phyloP scores from a whole-genome alignment of 768 basidiomycete genomes.

The Xerocomellus amylosporus region DNA sequence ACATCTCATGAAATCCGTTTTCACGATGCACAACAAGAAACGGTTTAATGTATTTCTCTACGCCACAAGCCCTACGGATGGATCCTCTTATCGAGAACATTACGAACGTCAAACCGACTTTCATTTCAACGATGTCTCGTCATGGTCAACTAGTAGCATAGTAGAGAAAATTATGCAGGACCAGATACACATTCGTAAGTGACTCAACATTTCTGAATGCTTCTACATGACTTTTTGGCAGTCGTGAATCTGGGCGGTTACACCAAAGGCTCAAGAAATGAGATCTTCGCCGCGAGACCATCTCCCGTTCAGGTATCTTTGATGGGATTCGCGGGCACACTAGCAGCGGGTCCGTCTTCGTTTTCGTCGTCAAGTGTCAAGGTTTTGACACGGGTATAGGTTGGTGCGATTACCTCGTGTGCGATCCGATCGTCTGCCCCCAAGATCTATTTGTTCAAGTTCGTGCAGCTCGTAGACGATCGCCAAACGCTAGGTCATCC shows the following conservation, averaged over 20 bases:
- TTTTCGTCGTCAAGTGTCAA: background rate
- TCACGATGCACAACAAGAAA: constrained; percentile 40
- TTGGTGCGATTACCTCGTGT: constrained; percentile 49
- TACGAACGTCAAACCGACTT: constrained; percentile 39
- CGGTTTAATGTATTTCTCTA: constrained; percentile 45
- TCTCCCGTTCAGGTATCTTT: constrained; percentile 48
- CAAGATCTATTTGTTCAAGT: constrained; percentile 37
- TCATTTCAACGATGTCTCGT: constrained; percentile 43
- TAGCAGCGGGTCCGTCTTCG: constrained; percentile 34
- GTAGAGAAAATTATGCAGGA: constrained; percentile 40
- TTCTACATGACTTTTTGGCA: constrained; percentile 13
- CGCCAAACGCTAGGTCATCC: background rate
- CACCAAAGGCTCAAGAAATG: constrained; percentile 51
- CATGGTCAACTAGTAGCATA: constrained; percentile 36
- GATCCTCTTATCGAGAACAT: constrained; percentile 40
- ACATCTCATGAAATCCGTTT: constrained; percentile 52
- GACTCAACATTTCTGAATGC: background rate
- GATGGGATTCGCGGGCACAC: constrained; percentile 52
- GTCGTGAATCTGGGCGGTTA: constrained; percentile 49
- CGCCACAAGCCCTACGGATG: constrained; percentile 48
- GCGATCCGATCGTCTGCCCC: constrained; percentile 45
- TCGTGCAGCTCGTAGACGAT: constrained; percentile 21
- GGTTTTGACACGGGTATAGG: constrained; percentile 24
- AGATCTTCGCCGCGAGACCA: constrained; percentile 49
- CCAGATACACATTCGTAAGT: constrained; percentile 46